Evolutionary conservation across 169 alveolate species (phyloP).

Genomic region (Neospora caninum): DNA sequence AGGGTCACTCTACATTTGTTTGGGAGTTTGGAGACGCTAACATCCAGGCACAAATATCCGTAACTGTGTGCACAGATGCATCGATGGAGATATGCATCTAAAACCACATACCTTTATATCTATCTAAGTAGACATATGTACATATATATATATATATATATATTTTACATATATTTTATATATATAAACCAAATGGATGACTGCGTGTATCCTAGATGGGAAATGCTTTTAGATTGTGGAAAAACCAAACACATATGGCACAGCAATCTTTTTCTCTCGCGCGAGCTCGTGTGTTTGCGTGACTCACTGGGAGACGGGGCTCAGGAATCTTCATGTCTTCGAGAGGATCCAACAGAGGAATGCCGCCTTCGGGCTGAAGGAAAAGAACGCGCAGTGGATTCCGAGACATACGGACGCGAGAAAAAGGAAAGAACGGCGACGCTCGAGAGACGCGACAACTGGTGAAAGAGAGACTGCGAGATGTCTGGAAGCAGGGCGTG

Average conservation of each 20-base stretch:
- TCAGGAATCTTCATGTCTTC: conserved; percentile 90
- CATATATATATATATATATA: not conserved
- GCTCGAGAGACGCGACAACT: too few relatives aligned
- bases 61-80: not conserved
- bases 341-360: conserved; percentile 91
- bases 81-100: not conserved
- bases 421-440: too few relatives aligned
- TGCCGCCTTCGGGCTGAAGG: conserved; percentile 43
- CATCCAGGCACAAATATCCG: not conserved
- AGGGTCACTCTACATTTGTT: too few relatives aligned
- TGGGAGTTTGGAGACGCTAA: not conserved
- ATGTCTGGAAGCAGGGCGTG: too few relatives aligned
- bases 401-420: not conserved
- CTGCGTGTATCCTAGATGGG: too few relatives aligned
- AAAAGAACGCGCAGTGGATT: not conserved
- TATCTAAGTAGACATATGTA: not conserved
- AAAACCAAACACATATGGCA: too few relatives aligned
- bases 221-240: too few relatives aligned
- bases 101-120: not conserved
- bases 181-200: too few relatives aligned
- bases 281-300: not conserved
- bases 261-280: too few relatives aligned
- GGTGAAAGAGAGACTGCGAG: too few relatives aligned
- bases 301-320: conserved; percentile 36
- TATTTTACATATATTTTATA: too few relatives aligned